Conservation (phyloP, 208 protist species). For the Strigomonas galati region DNA sequence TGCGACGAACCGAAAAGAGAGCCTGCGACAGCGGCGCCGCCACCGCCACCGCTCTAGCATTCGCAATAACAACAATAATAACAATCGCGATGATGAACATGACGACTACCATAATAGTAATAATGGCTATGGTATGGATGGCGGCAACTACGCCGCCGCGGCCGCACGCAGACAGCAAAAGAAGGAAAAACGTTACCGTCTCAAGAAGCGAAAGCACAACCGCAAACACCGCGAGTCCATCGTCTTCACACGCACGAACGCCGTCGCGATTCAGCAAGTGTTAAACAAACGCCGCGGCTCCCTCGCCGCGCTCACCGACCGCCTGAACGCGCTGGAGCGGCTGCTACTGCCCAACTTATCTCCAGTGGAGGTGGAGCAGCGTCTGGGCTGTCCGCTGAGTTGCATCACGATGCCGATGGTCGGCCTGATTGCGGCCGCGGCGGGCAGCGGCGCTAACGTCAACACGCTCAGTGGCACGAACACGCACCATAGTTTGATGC, state of each 20-base stretch:
- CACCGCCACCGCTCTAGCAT: too few relatives aligned
- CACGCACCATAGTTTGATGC: too few relatives aligned
- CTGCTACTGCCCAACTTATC: neutral
- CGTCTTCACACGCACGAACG: neutral
- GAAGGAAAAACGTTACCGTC: neutral
- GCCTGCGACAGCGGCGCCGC: too few relatives aligned
- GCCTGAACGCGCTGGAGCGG: neutral
- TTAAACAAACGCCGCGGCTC: neutral
- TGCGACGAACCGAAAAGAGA: too few relatives aligned
- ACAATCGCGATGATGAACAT: neutral
- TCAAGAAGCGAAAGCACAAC: neutral
- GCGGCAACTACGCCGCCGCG: too few relatives aligned
- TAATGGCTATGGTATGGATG: neutral
- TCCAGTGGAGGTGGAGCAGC: neutral
- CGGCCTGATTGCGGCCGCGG: neutral
- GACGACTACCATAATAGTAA: neutral
- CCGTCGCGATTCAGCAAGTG: neutral
- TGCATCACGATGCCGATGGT: neutral
- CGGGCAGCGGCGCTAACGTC: too few relatives aligned
- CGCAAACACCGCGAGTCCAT: neutral
- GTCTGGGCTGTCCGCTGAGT: neutral
- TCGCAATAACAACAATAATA: neutral
- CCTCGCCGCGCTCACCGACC: neutral
- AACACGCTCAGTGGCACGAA: too few relatives aligned
- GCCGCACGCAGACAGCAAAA: too few relatives aligned